Evolutionary conservation across 2,329 filamentous ascomycete species (phyloP), one percentile per base, ranked within the genome.

Genomic region (Huntiella abstrusa): DNA sequence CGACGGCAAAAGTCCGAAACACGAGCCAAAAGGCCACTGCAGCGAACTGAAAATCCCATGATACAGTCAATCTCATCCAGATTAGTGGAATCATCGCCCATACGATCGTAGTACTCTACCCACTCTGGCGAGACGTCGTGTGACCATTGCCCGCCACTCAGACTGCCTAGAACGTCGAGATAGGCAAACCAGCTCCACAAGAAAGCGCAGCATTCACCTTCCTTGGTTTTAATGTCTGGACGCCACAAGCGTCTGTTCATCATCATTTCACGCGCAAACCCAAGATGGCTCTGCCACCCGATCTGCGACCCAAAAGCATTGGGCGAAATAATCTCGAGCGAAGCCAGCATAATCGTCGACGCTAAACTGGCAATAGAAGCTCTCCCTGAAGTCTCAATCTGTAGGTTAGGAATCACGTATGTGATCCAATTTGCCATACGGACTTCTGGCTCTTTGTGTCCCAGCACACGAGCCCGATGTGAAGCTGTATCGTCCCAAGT

Each of bases 171-270:
- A 1, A 91, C 76, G 55, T 91, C 83, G 15, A 92, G 69, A 59
- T 91, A 91, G 1, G 80, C 80, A 52, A 91, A 80, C 84, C 84
- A 92, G 49, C 81, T 75, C 53, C 75, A 78, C 7, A 91, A 68
- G 56, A 92, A 91, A 45, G 80, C 44, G 79, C 46, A 77, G 70
- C 46, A 83, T 43, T 49, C 48, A 7, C 48, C 48, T 44, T 49
- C 67, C 55, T 73, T 49, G 16, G 48, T 49, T 15, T 40, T 47
- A 32, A 37, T 49, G 13, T 49, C 44, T 11, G 44, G 45, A 11
- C 48, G 48, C 48, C 48, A 49, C n/a, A 49, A 28, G 15, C 66
- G 55, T 77, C 33, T 34, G 22, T 47, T 44, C 44, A 76, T 66
- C 54, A 88, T 86, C 53, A 92, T 74, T 54, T 80, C 73, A 2